Percentiles rank a stretch among this genome's conserved stretches.
phyloP scores from a whole-genome alignment of 2,329 filamentous ascomycete genomes.

The Westerdykella ornata region DNA sequence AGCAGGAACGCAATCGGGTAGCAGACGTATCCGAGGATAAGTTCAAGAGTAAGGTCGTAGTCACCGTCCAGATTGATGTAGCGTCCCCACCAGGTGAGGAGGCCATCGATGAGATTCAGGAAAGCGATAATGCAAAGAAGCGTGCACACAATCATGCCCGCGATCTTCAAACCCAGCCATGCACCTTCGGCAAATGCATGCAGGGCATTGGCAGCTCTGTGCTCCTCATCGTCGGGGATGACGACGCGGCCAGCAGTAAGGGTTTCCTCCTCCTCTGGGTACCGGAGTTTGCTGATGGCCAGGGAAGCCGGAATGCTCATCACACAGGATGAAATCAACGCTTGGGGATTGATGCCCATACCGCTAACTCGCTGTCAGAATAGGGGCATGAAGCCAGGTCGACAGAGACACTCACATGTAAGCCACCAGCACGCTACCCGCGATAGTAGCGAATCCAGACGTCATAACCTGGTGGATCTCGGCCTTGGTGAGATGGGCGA shows the following conservation, averaged over 20 bases:
- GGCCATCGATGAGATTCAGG: slow-evolving; percentile 65
- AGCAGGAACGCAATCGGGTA: slow-evolving; percentile 77
- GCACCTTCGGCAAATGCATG: slow-evolving; percentile 81
- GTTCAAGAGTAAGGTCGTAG: slow-evolving; percentile 64
- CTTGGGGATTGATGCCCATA: slow-evolving; percentile 76
- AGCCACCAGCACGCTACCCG: slow-evolving; percentile 76
- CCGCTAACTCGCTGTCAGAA: slow-evolving; percentile 23
- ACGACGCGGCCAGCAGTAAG: slow-evolving; percentile 75
- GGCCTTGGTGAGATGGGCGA: slow-evolving; percentile 75
- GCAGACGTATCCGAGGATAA: slow-evolving; percentile 70
- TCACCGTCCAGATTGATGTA: slow-evolving; percentile 65
- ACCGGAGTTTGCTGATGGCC: slow-evolving; percentile 82
- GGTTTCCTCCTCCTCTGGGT: slow-evolving; percentile 80
- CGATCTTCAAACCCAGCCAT: slow-evolving; percentile 81
- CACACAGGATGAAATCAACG: slow-evolving; percentile 82
- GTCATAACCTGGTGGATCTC: slow-evolving; percentile 92
- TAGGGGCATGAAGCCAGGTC: background rate
- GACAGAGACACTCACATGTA: slow-evolving; percentile 53
- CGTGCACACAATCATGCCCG: slow-evolving; percentile 70
- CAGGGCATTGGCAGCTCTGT: slow-evolving; percentile 70
- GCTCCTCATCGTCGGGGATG: slow-evolving; percentile 70
- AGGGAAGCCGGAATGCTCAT: slow-evolving; percentile 93
- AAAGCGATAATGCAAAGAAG: slow-evolving; percentile 79
- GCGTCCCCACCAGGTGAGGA: slow-evolving; percentile 76
- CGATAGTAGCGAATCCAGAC: slow-evolving; percentile 87